Evolutionary conservation across 805 yeast species (phyloP).

Genomic region (Candida broadrunensis): DNA sequence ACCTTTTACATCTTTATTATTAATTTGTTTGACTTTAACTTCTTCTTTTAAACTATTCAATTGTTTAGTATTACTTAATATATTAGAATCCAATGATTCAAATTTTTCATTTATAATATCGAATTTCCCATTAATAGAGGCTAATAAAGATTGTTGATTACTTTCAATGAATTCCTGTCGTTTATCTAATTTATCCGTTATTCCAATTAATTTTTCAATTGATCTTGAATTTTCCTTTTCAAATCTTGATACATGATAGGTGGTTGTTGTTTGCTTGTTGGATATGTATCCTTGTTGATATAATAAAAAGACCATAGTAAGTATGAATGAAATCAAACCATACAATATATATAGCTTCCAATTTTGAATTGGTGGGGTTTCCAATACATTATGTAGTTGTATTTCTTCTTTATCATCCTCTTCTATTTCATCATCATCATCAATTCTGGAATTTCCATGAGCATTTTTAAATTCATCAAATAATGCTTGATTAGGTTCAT

Average conservation of each 20-base stretch:
- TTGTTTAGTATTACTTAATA: slow-evolving; percentile 1
- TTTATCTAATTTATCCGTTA: slow-evolving; percentile 12
- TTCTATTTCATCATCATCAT: slow-evolving; percentile 2
- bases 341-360: too few species aligned
- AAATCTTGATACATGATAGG: not conserved
- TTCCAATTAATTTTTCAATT: slow-evolving; percentile 11
- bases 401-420: not conserved
- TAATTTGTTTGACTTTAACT: slow-evolving; percentile 9
- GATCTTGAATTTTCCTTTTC: not conserved
- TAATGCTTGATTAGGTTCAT: slow-evolving; percentile 7
- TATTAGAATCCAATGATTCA: slow-evolving; percentile 4
- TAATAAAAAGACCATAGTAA: too few species aligned
- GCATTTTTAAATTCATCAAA: slow-evolving; percentile 6
- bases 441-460: not conserved
- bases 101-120: slow-evolving; percentile 13
- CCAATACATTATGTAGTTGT: not conserved
- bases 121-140: slow-evolving; percentile 12
- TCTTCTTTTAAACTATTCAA: slow-evolving; percentile 10
- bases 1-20: not conserved
- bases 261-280: not conserved
- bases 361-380: not conserved
- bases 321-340: too few species aligned
- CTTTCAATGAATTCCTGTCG: slow-evolving; percentile 17
- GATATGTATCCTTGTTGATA: too few species aligned
- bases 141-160: slow-evolving; percentile 12